phyloP scores from a whole-genome alignment of 225 moss, liverwort and hornwort genomes.

The Ulota crispa region DNA sequence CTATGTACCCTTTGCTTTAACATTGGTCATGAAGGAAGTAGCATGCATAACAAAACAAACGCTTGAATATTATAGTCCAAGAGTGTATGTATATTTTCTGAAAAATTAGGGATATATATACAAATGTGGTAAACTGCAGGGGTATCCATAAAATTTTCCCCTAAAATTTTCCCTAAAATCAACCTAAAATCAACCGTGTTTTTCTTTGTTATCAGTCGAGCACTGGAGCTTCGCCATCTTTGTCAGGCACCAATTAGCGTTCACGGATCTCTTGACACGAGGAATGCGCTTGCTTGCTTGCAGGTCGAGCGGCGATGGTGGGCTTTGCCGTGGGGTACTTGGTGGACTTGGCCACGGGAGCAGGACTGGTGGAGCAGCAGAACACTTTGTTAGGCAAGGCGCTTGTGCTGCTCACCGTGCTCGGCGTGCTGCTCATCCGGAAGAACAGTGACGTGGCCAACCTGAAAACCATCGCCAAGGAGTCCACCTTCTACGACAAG shows the following conservation, averaged over 20 bases:
- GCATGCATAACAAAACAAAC: no score
- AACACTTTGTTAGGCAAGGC: constrained; percentile 85
- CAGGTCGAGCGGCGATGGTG: constrained; percentile 95
- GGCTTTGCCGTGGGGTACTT: constrained; percentile 74
- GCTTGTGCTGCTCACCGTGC: constrained; percentile 61
- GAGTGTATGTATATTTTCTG: no score
- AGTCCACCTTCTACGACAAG: constrained; percentile 97
- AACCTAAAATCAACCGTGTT: no score
- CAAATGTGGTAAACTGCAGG: no score
- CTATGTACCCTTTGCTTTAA: no score
- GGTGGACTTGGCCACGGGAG: constrained; percentile 80
- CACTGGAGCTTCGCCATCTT: background rate
- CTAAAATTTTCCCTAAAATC: no score
- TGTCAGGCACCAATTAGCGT: background rate
- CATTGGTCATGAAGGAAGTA: no score
- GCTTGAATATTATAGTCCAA: no score
- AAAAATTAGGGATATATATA: no score
- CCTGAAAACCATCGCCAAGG: constrained; percentile 65
- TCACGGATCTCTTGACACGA: background rate
- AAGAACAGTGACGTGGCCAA: constrained; percentile 70
- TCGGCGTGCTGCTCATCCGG: constrained; percentile 72
- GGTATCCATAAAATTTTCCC: no score
- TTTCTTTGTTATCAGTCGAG: no score
- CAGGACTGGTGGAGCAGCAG: constrained; percentile 92
- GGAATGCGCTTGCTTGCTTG: background rate